Evolutionary conservation across 83 land plant species (phyloP), one percentile per base, ranked within the genome.

Genomic region (Picea mariana): DNA sequence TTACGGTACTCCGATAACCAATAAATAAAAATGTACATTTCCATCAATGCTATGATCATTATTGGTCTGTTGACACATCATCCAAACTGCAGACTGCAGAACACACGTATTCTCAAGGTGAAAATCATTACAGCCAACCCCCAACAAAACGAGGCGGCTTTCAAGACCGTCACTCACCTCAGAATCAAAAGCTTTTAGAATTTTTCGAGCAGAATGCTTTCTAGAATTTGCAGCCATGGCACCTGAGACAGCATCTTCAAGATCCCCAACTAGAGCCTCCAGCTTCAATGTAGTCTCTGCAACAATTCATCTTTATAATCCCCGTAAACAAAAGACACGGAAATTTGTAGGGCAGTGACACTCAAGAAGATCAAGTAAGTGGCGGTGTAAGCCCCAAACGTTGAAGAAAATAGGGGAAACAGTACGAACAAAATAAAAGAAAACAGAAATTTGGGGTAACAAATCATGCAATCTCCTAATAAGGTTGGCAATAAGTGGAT

Each of bases 191-290:
- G 82, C 47, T 44, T 78, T 83, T 27, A 61, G 66, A 67, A 77
- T 62, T 55, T 83, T 83, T 24, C 81, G 16, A 6, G 81, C 75
- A n/a, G 85, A 64, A 77, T 73, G 69, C 68, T 82, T 86, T 82
- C 69, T 84, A 24, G 84, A 55, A 34, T 86, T 91, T 79, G 81
- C 86, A 67, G 84, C 77, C 84, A 90, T 82, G 72, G 87, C 79
- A 17, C 88, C 79, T 62, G 97, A 88, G 55, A 98, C 99, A 38
- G 94, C 91, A 87, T 95, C 99, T 86, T 98, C 99, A 62, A 96
- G 85, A 77, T 98, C 98, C 73, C 99, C 99, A 78, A 96, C 88
- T 80, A 94, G 81, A 69, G 78, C 82, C 61, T 96, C 99, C 52
- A 98, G 87, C 83, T 90, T 88, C 65, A 96, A 88, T 77, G 95